Percentiles rank a stretch among this genome's conserved stretches.
These are phyloP conservation scores for Cymbopogon citratus DNA, from an alignment of 176 grass and related monocot genomes.

Conservation along the genomic window DNA sequence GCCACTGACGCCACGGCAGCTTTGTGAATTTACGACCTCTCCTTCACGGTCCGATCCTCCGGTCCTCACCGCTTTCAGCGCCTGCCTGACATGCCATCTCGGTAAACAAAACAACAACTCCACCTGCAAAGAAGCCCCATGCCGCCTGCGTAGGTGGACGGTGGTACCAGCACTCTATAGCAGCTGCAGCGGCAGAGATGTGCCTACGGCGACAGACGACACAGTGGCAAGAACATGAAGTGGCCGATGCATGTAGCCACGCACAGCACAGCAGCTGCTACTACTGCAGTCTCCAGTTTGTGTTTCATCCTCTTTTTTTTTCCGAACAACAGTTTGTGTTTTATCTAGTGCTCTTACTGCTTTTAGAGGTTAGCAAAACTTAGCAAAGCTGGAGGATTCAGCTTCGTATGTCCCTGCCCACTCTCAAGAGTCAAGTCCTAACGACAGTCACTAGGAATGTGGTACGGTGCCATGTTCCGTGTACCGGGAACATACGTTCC, in stretches of 20 bases:
- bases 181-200: background rate
- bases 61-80: slow-evolving; percentile 36
- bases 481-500: too few species aligned
- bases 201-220: slow-evolving; percentile 1
- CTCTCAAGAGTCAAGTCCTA: too few species aligned
- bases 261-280: background rate
- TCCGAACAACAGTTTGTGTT: too few species aligned
- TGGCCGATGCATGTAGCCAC: background rate
- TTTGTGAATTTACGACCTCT: slow-evolving; percentile 38
- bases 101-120: background rate
- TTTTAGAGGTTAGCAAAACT: background rate
- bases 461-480: too few species aligned
- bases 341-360: background rate
- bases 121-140: slow-evolving; percentile 20
- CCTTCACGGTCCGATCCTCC: background rate
- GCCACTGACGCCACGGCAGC: slow-evolving; percentile 23
- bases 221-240: background rate
- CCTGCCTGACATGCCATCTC: slow-evolving; percentile 24
- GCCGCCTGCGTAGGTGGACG: background rate
- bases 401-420: too few species aligned
- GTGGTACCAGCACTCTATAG: background rate
- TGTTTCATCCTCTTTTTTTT: too few species aligned
- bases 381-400: too few species aligned
- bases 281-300: background rate
- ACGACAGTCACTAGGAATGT: too few species aligned